Base-by-base conservation (phyloP, 257 asterid genomes). In the Jasminum sambac region DNA sequence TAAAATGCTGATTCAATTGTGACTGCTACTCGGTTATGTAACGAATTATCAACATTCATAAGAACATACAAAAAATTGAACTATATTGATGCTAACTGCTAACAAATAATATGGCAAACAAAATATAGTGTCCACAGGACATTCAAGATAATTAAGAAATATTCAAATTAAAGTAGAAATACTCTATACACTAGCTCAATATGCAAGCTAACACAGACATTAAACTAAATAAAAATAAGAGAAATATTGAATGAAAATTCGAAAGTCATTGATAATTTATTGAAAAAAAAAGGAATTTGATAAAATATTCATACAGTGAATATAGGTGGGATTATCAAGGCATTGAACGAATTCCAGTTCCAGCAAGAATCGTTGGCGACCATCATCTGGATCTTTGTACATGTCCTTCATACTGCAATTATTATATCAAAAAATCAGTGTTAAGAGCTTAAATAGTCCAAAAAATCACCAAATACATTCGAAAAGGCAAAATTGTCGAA, bases 331-430 rank as follows among this genome's bases (percentile, higher is more conserved):
- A 76, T 86, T 95, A 58, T 96, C 90, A 34, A 95, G 89, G 79
- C 97, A 91, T 62, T 95, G 98, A 40, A 95, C 69, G n/a, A 95
- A 95, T 80, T 91, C 96, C 58, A 95, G 83, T 87, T 95, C 97
- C 17, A 95, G 93, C 75, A 87, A 80, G 78, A 95, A 89, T 34
- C 98, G 89, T 70, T 91, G 97, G 50, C 94, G 95, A 58, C 99
- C 98, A 81, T 91, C 98, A 79, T 95, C 98, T 41, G 94, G 92
- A 78, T 95, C 98, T 78, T 89, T 87, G 36, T 89, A 95, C 16
- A 76, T 63, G 13, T 61, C 78, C 71, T 79, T 83, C 24, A 79
- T 76, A 70, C 96, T 90, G 88, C 77, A 82, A 66, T 24, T 50
- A 4, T 0, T 43, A n/a, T 21, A 2, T 64, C 0, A 43, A 12